Conservation (phyloP, 1,284 basidiomycete genomes). For the Heterobasidion irregulare region DNA sequence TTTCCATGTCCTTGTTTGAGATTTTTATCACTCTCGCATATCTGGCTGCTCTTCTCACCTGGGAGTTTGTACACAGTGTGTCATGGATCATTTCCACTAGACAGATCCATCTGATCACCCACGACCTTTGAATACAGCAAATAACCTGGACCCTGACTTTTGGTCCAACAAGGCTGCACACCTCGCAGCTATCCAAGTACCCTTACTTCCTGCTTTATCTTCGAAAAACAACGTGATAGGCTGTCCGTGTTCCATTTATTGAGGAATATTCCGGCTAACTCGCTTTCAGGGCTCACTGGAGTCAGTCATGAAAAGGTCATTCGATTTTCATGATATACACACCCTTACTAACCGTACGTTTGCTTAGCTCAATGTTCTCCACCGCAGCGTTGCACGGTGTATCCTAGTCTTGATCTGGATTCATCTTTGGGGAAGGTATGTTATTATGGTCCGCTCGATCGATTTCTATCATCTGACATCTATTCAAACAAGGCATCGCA, state of each 20-base stretch:
- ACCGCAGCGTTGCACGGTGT: slow-evolving; percentile 18
- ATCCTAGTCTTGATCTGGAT: slow-evolving; percentile 18
- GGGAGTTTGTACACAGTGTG: slow-evolving; percentile 20
- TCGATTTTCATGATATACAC: background rate
- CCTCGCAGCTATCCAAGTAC: slow-evolving; percentile 27
- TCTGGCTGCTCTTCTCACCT: slow-evolving; percentile 17
- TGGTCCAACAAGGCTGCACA: slow-evolving; percentile 24
- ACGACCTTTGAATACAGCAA: slow-evolving; percentile 6
- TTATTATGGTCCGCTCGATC: background rate
- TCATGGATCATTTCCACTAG: background rate
- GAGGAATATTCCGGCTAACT: background rate
- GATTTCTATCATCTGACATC: too few relatives aligned
- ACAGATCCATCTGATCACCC: background rate
- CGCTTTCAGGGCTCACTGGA: slow-evolving; percentile 25
- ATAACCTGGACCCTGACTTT: slow-evolving; percentile 12
- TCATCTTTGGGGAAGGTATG: slow-evolving; percentile 18
- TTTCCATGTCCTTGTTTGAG: slow-evolving; percentile 18
- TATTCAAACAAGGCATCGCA: too few relatives aligned
- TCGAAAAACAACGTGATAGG: slow-evolving; percentile 34
- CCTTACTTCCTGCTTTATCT: slow-evolving; percentile 29
- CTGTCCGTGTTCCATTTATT: slow-evolving; percentile 13
- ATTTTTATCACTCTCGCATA: slow-evolving; percentile 15
- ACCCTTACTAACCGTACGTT: too few relatives aligned
- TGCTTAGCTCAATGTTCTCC: slow-evolving; percentile 19
- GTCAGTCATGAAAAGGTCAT: slow-evolving; percentile 29